A percentile compares a stretch with the other conserved stretches of the same genome.
These are phyloP conservation scores for Pouteria glomerata DNA, from an alignment of 148 eudicot species.

Conservation along the genomic window DNA sequence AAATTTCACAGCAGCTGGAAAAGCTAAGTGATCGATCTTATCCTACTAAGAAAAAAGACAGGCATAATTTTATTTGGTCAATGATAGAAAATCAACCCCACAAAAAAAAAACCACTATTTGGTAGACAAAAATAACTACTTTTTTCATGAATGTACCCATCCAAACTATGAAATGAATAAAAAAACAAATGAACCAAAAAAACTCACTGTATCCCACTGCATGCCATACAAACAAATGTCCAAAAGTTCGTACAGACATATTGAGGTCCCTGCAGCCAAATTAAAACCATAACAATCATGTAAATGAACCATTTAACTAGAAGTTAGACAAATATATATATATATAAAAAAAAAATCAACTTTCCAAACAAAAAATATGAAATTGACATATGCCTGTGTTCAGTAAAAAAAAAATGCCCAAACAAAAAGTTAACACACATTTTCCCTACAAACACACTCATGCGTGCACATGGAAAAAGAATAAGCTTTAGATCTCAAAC, in stretches of 20 bases:
- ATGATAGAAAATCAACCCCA: neutral
- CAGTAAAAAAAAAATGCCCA: neutral
- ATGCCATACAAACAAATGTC: constrained; percentile 79
- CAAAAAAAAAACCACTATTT: neutral
- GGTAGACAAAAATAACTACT: neutral
- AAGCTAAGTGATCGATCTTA: neutral
- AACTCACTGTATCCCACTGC: constrained; percentile 97
- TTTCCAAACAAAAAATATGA: neutral
- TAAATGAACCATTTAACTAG: too few relatives aligned
- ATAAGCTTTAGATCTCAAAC: neutral
- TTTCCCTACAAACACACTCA: neutral
- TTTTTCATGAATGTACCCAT: neutral
- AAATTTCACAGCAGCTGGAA: neutral
- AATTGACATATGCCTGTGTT: neutral
- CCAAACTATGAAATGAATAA: neutral
- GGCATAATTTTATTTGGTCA: neutral
- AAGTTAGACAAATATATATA: too few relatives aligned
- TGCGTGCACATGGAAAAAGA: too few relatives aligned
- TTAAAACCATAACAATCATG: neutral
- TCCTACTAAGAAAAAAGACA: neutral
- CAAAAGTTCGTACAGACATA: constrained; percentile 91
- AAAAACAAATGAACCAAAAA: neutral
- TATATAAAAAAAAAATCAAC: neutral
- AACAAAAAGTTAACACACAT: neutral
- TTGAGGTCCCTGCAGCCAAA: constrained; percentile 78